Percentiles rank a stretch among this genome's conserved stretches.
Evolutionary conservation across 2,329 filamentous ascomycete genomes (phyloP).

Genomic region (Penicillium freii): DNA sequence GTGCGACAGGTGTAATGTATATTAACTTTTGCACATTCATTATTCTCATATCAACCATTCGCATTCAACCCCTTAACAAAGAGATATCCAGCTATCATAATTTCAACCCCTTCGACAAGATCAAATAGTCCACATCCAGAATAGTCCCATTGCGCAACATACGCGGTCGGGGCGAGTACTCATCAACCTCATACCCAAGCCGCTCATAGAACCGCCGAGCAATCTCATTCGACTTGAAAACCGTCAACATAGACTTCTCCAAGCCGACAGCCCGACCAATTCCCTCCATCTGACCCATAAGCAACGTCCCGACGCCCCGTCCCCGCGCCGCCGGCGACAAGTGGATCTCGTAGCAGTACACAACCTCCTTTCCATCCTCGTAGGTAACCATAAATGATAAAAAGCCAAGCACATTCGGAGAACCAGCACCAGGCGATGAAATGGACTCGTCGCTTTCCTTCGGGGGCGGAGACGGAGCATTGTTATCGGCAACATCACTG

Average conservation of each 20-base stretch:
- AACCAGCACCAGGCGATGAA: not conserved
- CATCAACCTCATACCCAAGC: constrained; percentile 53
- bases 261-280: constrained; percentile 49
- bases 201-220: constrained; percentile 52
- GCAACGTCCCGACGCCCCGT: constrained; percentile 50
- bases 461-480: not conserved
- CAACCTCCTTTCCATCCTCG: constrained; percentile 54
- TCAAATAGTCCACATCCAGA: constrained; percentile 52
- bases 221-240: constrained; percentile 53
- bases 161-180: constrained; percentile 52
- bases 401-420: constrained; percentile 40
- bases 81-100: not conserved
- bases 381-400: constrained; percentile 58
- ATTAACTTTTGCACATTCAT: constrained; percentile 7
- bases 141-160: constrained; percentile 50
- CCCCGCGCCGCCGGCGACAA: constrained; percentile 46
- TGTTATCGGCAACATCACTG: not conserved
- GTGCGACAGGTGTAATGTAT: constrained; percentile 71
- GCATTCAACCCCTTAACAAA: not conserved
- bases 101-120: constrained; percentile 50
- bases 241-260: constrained; percentile 60
- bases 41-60: not conserved
- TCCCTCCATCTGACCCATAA: constrained; percentile 51
- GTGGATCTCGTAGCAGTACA: constrained; percentile 66
- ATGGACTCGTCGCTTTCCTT: not conserved